Conservation (phyloP, 2,329 filamentous ascomycete genomes). For the Ophiostoma australiae region DNA sequence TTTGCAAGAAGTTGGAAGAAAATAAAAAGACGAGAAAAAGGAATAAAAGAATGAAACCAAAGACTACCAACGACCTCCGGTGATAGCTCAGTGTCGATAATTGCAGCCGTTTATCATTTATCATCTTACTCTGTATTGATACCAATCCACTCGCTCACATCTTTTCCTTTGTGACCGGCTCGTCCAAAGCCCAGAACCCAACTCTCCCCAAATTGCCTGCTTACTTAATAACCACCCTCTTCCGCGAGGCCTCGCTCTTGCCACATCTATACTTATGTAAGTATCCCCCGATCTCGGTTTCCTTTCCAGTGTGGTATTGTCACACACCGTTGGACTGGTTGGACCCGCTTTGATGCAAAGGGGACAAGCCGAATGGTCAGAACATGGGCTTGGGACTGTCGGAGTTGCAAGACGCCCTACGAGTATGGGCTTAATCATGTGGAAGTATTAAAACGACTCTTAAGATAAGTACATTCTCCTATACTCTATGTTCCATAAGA, state of each 20-base stretch:
- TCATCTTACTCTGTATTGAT: background rate
- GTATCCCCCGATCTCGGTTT: background rate
- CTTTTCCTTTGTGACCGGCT: background rate
- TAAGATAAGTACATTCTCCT: too few relatives aligned
- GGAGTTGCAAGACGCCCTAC: background rate
- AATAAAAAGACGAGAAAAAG: background rate
- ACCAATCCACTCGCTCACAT: background rate
- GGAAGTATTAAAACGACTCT: background rate
- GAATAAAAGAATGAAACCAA: background rate
- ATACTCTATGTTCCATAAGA: background rate
- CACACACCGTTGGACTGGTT: slow-evolving; percentile 21
- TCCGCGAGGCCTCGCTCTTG: background rate
- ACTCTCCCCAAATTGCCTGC: background rate
- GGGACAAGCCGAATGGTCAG: slow-evolving; percentile 25
- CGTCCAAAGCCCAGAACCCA: too few relatives aligned
- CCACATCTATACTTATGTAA: background rate
- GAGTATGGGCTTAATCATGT: background rate
- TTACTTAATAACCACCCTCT: background rate
- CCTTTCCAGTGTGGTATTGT: slow-evolving; percentile 4
- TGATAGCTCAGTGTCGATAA: background rate
- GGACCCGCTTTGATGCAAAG: slow-evolving; percentile 18
- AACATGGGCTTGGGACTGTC: slow-evolving; percentile 2
- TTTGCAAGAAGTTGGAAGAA: background rate
- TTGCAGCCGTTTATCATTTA: too few relatives aligned
- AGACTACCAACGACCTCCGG: background rate